phyloP scores from a whole-genome alignment of 1,139 yeast genomes.

The Scheffersomyces titani region DNA sequence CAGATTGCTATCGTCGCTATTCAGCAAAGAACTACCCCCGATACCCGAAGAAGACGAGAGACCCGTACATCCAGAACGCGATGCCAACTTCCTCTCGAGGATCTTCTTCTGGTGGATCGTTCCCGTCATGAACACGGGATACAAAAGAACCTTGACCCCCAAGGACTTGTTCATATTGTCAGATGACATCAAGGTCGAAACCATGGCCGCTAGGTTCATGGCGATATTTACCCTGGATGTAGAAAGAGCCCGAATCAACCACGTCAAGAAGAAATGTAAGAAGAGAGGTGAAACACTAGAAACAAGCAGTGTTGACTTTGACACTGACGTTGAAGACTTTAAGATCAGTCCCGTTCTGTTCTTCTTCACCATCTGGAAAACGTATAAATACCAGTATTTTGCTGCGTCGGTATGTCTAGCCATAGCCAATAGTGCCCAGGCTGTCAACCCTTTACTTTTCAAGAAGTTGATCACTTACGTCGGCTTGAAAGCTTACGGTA shows the following conservation, averaged over 20 bases:
- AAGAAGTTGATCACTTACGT: slow-evolving; percentile 41
- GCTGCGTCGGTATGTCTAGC: slow-evolving; percentile 39
- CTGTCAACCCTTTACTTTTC: slow-evolving; percentile 50
- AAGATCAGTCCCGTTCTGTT: slow-evolving; percentile 15
- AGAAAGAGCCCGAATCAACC: slow-evolving; percentile 23
- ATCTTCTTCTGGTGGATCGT: slow-evolving; percentile 59
- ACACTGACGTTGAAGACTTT: slow-evolving; percentile 29
- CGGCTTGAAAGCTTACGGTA: slow-evolving; percentile 24
- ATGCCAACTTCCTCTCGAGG: slow-evolving; percentile 31
- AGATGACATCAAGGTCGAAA: slow-evolving; percentile 52
- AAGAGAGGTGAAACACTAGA: slow-evolving; percentile 20
- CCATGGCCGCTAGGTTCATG: slow-evolving; percentile 33
- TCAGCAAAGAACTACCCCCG: slow-evolving; percentile 44
- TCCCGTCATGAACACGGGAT: slow-evolving; percentile 63
- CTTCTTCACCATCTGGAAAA: slow-evolving; percentile 26
- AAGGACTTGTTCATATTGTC: slow-evolving; percentile 61
- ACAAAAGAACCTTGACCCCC: slow-evolving; percentile 63
- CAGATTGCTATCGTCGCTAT: slow-evolving; percentile 16
- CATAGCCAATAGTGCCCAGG: slow-evolving; percentile 50
- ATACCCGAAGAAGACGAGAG: slow-evolving; percentile 57
- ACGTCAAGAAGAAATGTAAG: slow-evolving; percentile 18
- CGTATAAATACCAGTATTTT: slow-evolving; percentile 55
- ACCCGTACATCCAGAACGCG: slow-evolving; percentile 35
- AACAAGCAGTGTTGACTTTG: slow-evolving; percentile 17
- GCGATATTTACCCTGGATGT: slow-evolving; percentile 36